Conservation (phyloP, 306 rosid genomes). For the Aeschynomene evenia region DNA sequence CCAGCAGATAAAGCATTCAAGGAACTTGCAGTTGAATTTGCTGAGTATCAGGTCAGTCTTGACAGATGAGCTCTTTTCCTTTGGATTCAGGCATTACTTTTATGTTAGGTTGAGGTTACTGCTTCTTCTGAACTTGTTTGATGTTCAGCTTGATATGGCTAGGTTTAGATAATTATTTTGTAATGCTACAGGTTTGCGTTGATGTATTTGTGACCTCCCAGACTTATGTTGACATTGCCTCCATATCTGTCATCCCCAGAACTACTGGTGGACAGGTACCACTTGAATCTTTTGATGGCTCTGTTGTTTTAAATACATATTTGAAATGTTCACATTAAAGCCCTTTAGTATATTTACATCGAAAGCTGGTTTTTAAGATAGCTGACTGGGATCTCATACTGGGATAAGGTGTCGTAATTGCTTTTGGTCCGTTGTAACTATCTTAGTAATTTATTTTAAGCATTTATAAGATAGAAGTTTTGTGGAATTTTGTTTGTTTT, state of each 20-base stretch:
- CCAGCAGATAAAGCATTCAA: slow-evolving; percentile 84
- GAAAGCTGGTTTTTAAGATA: no score
- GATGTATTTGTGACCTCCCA: slow-evolving; percentile 90
- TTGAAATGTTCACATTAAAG: slow-evolving; percentile 4
- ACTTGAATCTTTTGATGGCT: slow-evolving; percentile 17
- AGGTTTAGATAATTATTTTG: slow-evolving; percentile 27
- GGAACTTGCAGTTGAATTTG: slow-evolving; percentile 88
- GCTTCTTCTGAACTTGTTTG: slow-evolving; percentile 14
- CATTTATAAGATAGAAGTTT: background rate
- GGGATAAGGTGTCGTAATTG: no score
- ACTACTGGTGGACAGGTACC: slow-evolving; percentile 98
- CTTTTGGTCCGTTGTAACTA: background rate
- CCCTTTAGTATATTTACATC: background rate
- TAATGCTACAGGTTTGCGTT: slow-evolving; percentile 77
- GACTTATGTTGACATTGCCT: slow-evolving; percentile 81
- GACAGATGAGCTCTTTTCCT: slow-evolving; percentile 21
- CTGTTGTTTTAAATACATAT: background rate
- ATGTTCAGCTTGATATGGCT: slow-evolving; percentile 12
- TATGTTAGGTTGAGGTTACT: slow-evolving; percentile 4
- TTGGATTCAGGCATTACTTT: slow-evolving; percentile 22
- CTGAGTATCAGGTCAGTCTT: slow-evolving; percentile 79
- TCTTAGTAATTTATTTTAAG: background rate
- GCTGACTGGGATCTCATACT: no score
- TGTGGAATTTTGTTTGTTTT: no score
- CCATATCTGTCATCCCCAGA: slow-evolving; percentile 80